Conservation (phyloP, 352 stramenopile genomes). For the Stramenopiles sp. region DNA sequence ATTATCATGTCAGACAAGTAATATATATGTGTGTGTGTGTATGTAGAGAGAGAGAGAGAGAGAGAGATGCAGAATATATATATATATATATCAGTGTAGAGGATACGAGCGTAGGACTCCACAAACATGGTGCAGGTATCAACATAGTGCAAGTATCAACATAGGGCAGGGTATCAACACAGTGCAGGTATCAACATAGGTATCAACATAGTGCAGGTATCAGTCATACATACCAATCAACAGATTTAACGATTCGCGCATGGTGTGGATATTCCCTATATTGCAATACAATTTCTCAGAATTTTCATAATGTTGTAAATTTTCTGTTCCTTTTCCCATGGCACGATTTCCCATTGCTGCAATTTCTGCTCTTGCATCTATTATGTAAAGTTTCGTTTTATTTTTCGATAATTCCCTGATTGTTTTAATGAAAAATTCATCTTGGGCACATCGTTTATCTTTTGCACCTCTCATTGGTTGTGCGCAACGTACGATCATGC, state of each 20-base stretch:
- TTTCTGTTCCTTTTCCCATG: slow-evolving; percentile 78
- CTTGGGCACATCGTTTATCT: slow-evolving; percentile 40
- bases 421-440: slow-evolving; percentile 43
- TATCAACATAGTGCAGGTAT: slow-evolving; percentile 41
- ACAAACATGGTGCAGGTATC: no score
- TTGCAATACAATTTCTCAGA: slow-evolving; percentile 86
- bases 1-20: no score
- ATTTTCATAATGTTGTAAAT: slow-evolving; percentile 76
- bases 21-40: no score
- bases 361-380: slow-evolving; percentile 51
- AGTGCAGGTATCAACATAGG: no score
- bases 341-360: slow-evolving; percentile 55
- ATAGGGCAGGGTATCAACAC: no score
- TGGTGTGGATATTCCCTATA: slow-evolving; percentile 94
- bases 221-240: slow-evolving; percentile 53
- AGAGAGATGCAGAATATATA: slow-evolving; percentile 43
- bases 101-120: slow-evolving; percentile 52
- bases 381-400: slow-evolving; percentile 66
- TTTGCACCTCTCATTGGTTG: slow-evolving; percentile 53
- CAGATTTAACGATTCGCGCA: slow-evolving; percentile 73
- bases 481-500: slow-evolving; percentile 48
- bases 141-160: no score
- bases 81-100: slow-evolving; percentile 26
- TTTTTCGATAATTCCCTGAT: slow-evolving; percentile 32
- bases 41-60: no score